These are phyloP conservation scores for Candida boleticola DNA, from an alignment of 805 yeast species.

Conservation along the genomic window DNA sequence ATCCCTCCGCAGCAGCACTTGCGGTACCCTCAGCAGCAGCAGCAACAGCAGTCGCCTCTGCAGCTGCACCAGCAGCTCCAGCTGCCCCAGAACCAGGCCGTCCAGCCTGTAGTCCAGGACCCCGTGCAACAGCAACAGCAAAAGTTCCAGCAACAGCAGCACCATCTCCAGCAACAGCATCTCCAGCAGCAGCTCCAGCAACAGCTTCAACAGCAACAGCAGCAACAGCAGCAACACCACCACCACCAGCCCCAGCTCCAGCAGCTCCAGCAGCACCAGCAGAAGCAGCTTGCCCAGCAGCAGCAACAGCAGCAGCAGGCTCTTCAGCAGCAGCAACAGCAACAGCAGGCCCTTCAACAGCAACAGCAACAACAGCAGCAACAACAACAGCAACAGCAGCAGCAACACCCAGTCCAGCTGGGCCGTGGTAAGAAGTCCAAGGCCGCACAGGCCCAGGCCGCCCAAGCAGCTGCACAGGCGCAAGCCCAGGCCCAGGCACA, in stretches of 20 bases:
- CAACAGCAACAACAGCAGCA: slow-evolving; percentile 14
- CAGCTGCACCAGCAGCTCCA: slow-evolving; percentile 13
- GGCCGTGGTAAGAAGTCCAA: neutral
- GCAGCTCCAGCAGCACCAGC: slow-evolving; percentile 11
- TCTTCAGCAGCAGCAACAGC: slow-evolving; percentile 9
- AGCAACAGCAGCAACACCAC: slow-evolving; percentile 10
- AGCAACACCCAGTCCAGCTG: slow-evolving; percentile 7
- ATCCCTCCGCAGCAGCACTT: slow-evolving; percentile 7
- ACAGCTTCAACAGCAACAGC: slow-evolving; percentile 5
- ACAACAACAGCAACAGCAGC: slow-evolving; percentile 12
- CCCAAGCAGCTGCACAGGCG: neutral
- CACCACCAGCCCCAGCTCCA: slow-evolving; percentile 8
- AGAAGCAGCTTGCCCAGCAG: slow-evolving; percentile 11
- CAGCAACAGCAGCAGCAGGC: slow-evolving; percentile 12
- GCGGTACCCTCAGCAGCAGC: slow-evolving; percentile 10
- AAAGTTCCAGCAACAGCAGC: slow-evolving; percentile 13
- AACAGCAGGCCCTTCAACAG: slow-evolving; percentile 8
- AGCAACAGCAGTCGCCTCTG: slow-evolving; percentile 12
- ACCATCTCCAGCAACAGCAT: slow-evolving; percentile 7
- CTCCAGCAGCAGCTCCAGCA: slow-evolving; percentile 6
- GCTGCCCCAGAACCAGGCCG: slow-evolving; percentile 9
- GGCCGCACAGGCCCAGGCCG: neutral
- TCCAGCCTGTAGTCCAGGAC: slow-evolving; percentile 4
- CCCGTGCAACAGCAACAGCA: slow-evolving; percentile 14
- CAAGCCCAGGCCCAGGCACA: slow-evolving; percentile 1